Conservation (phyloP, 2,329 filamentous ascomycete genomes). For the Cercospora beticola region DNA sequence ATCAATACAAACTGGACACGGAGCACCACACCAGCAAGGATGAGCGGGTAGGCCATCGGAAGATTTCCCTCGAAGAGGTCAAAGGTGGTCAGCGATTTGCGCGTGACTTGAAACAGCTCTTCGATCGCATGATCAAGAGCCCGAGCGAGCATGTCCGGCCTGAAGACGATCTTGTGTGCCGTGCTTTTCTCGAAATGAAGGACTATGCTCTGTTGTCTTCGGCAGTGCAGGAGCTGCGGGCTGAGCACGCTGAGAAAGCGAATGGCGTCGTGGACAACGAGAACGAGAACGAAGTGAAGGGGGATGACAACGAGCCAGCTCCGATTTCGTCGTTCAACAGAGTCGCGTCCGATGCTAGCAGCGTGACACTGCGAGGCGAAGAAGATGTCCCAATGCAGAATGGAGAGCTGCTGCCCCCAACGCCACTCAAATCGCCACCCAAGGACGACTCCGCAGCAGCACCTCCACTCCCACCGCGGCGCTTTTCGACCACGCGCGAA, state of each 20-base stretch:
- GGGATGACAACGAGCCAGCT: neutral
- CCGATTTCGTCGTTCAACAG: neutral
- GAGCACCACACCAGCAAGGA: constrained; percentile 61
- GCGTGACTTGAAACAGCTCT: constrained; percentile 37
- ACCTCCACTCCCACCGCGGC: constrained; percentile 55
- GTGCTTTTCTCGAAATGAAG: constrained; percentile 36
- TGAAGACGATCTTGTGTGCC: constrained; percentile 38
- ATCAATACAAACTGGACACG: constrained; percentile 67
- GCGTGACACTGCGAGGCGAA: constrained; percentile 30
- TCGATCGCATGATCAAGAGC: constrained; percentile 40
- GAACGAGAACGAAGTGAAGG: neutral
- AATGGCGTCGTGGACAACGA: neutral
- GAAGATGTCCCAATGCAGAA: constrained; percentile 29
- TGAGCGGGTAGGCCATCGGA: constrained; percentile 74
- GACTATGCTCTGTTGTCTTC: constrained; percentile 31
- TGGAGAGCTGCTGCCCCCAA: constrained; percentile 25
- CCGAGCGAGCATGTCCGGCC: constrained; percentile 34
- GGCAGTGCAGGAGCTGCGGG: constrained; percentile 17
- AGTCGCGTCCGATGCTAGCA: constrained; percentile 27
- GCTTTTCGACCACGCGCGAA: constrained; percentile 30
- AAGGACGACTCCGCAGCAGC: constrained; percentile 30
- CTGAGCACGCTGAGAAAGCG: constrained; percentile 7
- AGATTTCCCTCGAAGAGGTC: constrained; percentile 47
- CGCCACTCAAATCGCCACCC: constrained; percentile 40
- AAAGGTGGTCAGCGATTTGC: constrained; percentile 39